phyloP scores from a whole-genome alignment of 108 stramenopile genomes.

The Chaetoceros tenuissimus region DNA sequence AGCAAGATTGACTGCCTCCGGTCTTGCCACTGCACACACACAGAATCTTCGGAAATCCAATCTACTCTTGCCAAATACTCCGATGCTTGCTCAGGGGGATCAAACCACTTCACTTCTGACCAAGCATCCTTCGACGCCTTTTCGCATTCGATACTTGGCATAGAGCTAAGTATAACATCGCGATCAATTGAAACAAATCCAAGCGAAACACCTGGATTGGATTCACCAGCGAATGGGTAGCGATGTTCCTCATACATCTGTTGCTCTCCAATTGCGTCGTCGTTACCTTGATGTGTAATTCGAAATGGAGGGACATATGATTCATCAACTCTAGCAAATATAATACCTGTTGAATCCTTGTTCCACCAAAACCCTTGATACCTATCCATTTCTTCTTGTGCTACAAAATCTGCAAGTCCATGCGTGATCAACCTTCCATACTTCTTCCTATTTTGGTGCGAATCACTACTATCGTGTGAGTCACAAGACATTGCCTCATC shows the following conservation, averaged over 20 bases:
- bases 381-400: conserved; percentile 94
- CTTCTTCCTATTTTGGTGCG: neutral
- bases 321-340: conserved; percentile 81
- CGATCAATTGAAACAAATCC: conserved; percentile 45
- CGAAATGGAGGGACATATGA: conserved; percentile 69
- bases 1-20: conserved; percentile 67
- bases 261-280: conserved; percentile 4
- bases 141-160: neutral
- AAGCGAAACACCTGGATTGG: conserved; percentile 67
- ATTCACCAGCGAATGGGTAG: conserved; percentile 90
- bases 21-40: conserved; percentile 82
- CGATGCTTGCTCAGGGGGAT: conserved; percentile 42
- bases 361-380: conserved; percentile 92
- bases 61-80: conserved; percentile 79
- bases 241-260: conserved; percentile 77
- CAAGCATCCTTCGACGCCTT: conserved; percentile 24
- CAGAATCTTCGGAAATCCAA: conserved; percentile 78
- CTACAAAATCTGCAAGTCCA: conserved; percentile 89
- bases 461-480: neutral
- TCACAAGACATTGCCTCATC: neutral
- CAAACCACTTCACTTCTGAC: conserved; percentile 32
- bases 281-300: conserved; percentile 66
- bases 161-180: neutral
- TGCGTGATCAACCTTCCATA: conserved; percentile 41
- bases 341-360: conserved; percentile 46